Base-by-base conservation (phyloP, 768 basidiomycete species). In the Kwoniella shandongensis region DNA sequence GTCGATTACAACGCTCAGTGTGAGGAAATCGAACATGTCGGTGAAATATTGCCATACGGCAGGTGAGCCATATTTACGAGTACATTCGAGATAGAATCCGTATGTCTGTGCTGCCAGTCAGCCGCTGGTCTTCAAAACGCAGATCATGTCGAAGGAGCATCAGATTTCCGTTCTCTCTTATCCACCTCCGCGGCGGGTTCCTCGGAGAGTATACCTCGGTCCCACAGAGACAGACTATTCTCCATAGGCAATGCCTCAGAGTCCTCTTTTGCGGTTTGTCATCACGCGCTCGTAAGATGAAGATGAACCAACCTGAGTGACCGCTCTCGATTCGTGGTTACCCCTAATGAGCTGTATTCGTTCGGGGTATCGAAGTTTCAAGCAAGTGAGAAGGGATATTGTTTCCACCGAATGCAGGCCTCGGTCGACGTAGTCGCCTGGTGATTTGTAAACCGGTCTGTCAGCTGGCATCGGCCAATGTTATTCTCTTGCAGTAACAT, bases 11-110 rank as follows among this genome's bases (percentile, higher is more conserved):
- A 94, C 93, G 30, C 90, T 92, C 54, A 99, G 81, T 11, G 96
- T 98, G 66, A 99, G 79, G 80, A 92, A 99, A 80, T 99, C 96
- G 78, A 99, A 99, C 94, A 99, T 96, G 79, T 99, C 96, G 58
- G 96, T 99, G 72, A 99, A 98, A 78, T 98, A 97, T 25, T 91
- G 92, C 96, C 96, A 99, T 30, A 97, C 94, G 67, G 88, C 87
- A 29, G 92, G 86, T 1, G 89, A 87, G 52, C 92, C 93, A 69
- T 99, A 99, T 79, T 99, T 99, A 39, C 93, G 84, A 20, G 94
- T 86, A 72, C 96, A 98, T 81, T 99, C 96, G 35, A 91, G 89
- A 78, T 99, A 99, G 80, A 99, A 99, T 12, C 96, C 96, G 72
- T 98, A 99, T 22, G 91, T 93, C 93, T 98, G 75, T 4, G 7